Base-by-base conservation (phyloP, 305 asterid genomes). In the Plantago coronopus region DNA sequence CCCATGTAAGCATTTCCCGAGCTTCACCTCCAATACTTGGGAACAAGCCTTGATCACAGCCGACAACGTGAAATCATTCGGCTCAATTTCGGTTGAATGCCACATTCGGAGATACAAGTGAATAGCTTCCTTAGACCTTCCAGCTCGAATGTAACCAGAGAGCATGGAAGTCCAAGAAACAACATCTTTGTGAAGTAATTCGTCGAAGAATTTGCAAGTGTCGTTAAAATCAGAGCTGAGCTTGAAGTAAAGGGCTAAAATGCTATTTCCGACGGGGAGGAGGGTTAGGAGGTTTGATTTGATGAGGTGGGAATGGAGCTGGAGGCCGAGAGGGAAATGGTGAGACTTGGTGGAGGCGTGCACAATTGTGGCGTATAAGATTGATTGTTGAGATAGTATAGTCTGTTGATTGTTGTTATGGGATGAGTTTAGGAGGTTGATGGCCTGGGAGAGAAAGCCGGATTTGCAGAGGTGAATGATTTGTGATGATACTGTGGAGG, bases 111-210 rank as follows among this genome's bases (percentile, higher is more conserved):
- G 38, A 65, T 78, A 88, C 68, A 78, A 57, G 2, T 48, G 46
- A 62, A 88, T 68, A 15, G 95, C 78, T 22, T 70, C 48, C 34
- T 59, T 17, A 1, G 93, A 81, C 45, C 58, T 83, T 9, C 84
- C 81, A 2, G 34, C 73, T 2, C 84, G 84, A 65, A 87, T 72
- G 73, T 85, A 87, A n/a, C 94, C 96, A 2, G 96, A 89, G 21
- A 89, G 79, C 75, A 89, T 85, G n/a, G 95, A 87, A 48, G 90
- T 83, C 97, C 97, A 93, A 1, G 95, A 81, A 17, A 89, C 91
- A 1, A 82, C 94, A 54, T 93, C 97, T 72, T 87, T 89, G 25
- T 73, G 73, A 22, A 11, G 46, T 79, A 93, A 67, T 3, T 79
- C 83, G 40, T 79, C 80, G 50, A 88, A 85, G 63, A 79, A 65